These are phyloP conservation scores for Phytophthora foliorum DNA, from an alignment of 352 stramenopile species.

Conservation along the genomic window DNA sequence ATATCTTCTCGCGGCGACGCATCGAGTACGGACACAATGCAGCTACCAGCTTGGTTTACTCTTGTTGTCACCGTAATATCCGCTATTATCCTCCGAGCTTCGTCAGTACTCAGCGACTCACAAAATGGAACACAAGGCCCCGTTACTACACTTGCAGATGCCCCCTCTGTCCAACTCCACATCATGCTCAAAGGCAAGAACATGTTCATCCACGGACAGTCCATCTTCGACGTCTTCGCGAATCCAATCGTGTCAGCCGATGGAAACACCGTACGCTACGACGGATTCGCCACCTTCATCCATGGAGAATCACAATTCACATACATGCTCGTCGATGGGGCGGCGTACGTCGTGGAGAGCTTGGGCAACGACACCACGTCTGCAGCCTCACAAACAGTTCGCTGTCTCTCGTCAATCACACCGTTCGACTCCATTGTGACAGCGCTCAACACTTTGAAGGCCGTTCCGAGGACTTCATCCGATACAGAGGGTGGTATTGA, in stretches of 20 bases:
- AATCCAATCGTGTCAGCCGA: constrained; percentile 26
- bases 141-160: too few relatives aligned
- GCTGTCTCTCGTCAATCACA: background rate
- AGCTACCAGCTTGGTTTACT: too few relatives aligned
- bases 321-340: constrained; percentile 32
- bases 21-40: too few relatives aligned
- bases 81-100: too few relatives aligned
- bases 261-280: constrained; percentile 21
- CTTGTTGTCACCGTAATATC: too few relatives aligned
- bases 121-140: too few relatives aligned
- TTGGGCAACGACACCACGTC: background rate
- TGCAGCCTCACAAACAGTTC: background rate
- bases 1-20: too few relatives aligned
- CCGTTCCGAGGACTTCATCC: background rate
- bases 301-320: constrained; percentile 12
- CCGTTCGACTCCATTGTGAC: constrained; percentile 13
- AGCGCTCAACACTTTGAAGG: constrained; percentile 8
- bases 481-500: background rate
- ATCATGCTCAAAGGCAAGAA: background rate
- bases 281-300: constrained; percentile 28
- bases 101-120: too few relatives aligned
- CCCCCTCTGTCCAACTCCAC: too few relatives aligned
- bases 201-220: constrained; percentile 25
- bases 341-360: constrained; percentile 21
- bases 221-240: constrained; percentile 39